Conservation (phyloP, 192 early-diverging fungal genomes). For the Chytriomyces confervae region DNA sequence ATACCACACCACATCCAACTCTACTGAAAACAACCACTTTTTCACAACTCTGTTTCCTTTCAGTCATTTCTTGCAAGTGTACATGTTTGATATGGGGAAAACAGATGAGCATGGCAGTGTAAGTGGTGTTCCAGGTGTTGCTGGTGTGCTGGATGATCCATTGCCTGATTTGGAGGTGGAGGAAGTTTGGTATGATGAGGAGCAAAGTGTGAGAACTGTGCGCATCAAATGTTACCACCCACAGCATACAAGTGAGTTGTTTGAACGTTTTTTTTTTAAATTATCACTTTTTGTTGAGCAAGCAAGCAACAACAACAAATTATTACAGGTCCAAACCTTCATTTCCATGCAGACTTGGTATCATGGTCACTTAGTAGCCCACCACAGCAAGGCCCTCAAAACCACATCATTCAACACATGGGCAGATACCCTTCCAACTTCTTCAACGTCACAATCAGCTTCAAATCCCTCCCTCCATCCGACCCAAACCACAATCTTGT, state of each 20-base stretch:
- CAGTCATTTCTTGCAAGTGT: conserved; percentile 62
- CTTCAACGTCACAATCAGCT: conserved; percentile 42
- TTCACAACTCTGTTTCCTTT: conserved; percentile 72
- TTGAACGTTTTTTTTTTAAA: no score
- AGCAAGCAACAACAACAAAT: conserved; percentile 53
- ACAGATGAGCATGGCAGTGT: conserved; percentile 53
- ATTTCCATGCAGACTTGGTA: conserved; percentile 65
- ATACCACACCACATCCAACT: conserved; percentile 35
- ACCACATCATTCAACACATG: conserved; percentile 41
- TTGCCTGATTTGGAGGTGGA: conserved; percentile 12
- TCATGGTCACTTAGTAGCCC: conserved; percentile 56
- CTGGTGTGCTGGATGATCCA: conserved; percentile 26
- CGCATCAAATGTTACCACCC: conserved; percentile 43
- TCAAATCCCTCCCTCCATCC: background rate
- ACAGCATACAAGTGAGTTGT: conserved; percentile 42
- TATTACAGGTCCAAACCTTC: conserved; percentile 63
- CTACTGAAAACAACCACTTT: conserved; percentile 45
- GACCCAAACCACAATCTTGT: conserved; percentile 17
- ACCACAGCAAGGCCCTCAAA: conserved; percentile 5
- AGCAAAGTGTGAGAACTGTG: background rate
- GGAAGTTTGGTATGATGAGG: conserved; percentile 25
- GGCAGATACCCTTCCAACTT: conserved; percentile 41
- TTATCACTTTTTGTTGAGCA: conserved; percentile 33
- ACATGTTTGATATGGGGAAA: conserved; percentile 47
- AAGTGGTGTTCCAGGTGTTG: background rate